A percentile compares a stretch with the other conserved stretches of the same genome.
These are phyloP conservation scores for Tylopilus orsonianus DNA, from an alignment of 1,284 basidiomycete genomes.

Conservation along the genomic window DNA sequence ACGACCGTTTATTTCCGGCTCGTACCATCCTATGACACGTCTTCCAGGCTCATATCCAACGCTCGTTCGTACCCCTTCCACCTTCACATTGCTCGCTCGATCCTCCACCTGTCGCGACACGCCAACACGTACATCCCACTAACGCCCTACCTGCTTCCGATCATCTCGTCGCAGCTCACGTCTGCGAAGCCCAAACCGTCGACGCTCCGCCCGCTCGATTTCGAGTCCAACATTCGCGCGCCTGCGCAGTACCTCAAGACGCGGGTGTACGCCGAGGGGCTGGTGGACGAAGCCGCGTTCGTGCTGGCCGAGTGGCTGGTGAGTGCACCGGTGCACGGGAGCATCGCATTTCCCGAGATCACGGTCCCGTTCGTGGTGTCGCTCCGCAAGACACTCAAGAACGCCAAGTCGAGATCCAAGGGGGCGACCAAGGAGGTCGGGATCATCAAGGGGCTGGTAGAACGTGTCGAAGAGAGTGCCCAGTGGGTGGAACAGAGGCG, in stretches of 20 bases:
- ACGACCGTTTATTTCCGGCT: slow-evolving; percentile 29
- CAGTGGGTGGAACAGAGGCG: slow-evolving; percentile 68
- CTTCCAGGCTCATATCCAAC: slow-evolving; percentile 75
- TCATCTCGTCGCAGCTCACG: slow-evolving; percentile 81
- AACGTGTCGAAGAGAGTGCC: slow-evolving; percentile 83
- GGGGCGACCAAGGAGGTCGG: slow-evolving; percentile 55
- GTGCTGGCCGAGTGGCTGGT: slow-evolving; percentile 79
- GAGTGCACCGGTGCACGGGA: slow-evolving; percentile 64
- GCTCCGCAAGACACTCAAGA: slow-evolving; percentile 71
- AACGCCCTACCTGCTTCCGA: slow-evolving; percentile 83
- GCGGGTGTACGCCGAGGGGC: slow-evolving; percentile 75
- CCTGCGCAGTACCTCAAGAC: slow-evolving; percentile 91
- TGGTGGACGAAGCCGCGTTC: slow-evolving; percentile 82
- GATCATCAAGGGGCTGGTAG: slow-evolving; percentile 72
- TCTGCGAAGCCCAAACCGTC: slow-evolving; percentile 78
- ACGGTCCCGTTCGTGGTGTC: slow-evolving; percentile 80
- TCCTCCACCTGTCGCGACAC: slow-evolving; percentile 72
- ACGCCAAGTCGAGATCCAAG: slow-evolving; percentile 44
- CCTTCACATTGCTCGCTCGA: slow-evolving; percentile 71
- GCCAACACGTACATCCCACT: slow-evolving; percentile 90
- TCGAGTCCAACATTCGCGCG: slow-evolving; percentile 84
- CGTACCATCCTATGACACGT: neutral
- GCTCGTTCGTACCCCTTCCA: slow-evolving; percentile 81
- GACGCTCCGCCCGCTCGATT: slow-evolving; percentile 88
- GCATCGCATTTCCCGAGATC: slow-evolving; percentile 93